Conservation (phyloP, 495 filamentous ascomycete species). For the Podospora appendiculata region DNA sequence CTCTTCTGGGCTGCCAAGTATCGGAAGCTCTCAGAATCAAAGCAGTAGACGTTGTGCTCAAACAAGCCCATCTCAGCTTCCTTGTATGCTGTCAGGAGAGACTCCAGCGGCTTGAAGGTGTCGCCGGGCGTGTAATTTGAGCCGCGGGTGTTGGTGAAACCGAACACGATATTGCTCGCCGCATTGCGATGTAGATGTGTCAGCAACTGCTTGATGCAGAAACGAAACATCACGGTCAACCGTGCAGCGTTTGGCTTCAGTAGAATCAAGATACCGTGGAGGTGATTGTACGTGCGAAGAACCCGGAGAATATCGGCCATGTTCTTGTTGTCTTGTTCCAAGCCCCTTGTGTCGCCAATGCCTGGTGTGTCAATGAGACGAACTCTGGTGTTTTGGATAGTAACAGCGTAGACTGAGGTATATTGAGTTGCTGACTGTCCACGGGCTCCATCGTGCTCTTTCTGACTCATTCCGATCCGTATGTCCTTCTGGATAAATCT, state of each 20-base stretch:
- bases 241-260: slow-evolving; percentile 37
- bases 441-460: slow-evolving; percentile 12
- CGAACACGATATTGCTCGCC: slow-evolving; percentile 34
- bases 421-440: too few species aligned
- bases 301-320: slow-evolving; percentile 32
- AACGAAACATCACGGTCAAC: slow-evolving; percentile 29
- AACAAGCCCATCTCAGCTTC: slow-evolving; percentile 17
- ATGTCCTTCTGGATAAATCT: slow-evolving; percentile 17
- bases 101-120: slow-evolving; percentile 25
- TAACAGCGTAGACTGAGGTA: too few species aligned
- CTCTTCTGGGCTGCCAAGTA: slow-evolving; percentile 33
- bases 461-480: slow-evolving; percentile 15
- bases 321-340: slow-evolving; percentile 30
- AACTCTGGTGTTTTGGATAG: too few species aligned
- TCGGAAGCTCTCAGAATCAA: slow-evolving; percentile 40
- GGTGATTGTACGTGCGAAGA: slow-evolving; percentile 23
- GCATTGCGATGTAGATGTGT: slow-evolving; percentile 30
- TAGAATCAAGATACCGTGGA: slow-evolving; percentile 40
- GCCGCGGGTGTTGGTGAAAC: slow-evolving; percentile 35
- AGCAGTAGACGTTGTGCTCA: slow-evolving; percentile 29
- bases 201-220: slow-evolving; percentile 36
- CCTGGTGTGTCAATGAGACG: slow-evolving; percentile 30
- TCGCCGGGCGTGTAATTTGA: slow-evolving; percentile 37
- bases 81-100: slow-evolving; percentile 16
- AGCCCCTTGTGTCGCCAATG: slow-evolving; percentile 34